These are phyloP conservation scores for Gleditsia sinensis DNA, from an alignment of 306 rosid species.

Conservation along the genomic window DNA sequence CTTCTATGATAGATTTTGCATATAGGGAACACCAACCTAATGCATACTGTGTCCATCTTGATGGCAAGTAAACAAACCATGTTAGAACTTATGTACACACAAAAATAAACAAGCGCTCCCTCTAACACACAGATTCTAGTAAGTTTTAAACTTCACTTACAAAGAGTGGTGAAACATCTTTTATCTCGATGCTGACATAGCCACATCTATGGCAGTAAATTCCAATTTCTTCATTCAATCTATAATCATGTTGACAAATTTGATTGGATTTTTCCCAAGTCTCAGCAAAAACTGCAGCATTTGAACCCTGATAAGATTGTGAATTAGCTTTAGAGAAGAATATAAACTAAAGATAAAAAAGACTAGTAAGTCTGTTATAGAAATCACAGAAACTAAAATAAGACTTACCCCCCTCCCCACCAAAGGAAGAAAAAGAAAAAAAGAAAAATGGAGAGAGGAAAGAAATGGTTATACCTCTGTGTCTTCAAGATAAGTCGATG, in stretches of 20 bases:
- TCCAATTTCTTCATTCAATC: constrained; percentile 66
- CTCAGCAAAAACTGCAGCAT: constrained; percentile 30
- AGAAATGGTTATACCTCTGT: constrained; percentile 43
- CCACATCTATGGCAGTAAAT: constrained; percentile 62
- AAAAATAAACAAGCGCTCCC: background rate
- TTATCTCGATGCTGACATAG: constrained; percentile 52
- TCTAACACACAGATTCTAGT: background rate
- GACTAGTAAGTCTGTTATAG: background rate
- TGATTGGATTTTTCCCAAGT: background rate
- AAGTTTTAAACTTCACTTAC: constrained; percentile 53
- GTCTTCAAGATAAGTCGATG: constrained; percentile 57
- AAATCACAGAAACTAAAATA: background rate
- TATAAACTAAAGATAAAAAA: background rate
- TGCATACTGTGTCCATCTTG: background rate
- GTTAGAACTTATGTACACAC: background rate
- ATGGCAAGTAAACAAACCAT: background rate
- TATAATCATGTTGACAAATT: constrained; percentile 54
- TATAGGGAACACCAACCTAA: background rate
- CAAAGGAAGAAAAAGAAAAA: background rate
- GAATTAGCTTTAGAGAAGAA: constrained; percentile 20
- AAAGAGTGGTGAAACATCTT: constrained; percentile 55
- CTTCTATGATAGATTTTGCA: constrained; percentile 15
- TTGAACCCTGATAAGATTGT: constrained; percentile 51
- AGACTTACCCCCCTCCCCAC: background rate
- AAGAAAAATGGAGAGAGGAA: background rate